phyloP scores from a whole-genome alignment of 257 asterid genomes.

The Ballota nigra region DNA sequence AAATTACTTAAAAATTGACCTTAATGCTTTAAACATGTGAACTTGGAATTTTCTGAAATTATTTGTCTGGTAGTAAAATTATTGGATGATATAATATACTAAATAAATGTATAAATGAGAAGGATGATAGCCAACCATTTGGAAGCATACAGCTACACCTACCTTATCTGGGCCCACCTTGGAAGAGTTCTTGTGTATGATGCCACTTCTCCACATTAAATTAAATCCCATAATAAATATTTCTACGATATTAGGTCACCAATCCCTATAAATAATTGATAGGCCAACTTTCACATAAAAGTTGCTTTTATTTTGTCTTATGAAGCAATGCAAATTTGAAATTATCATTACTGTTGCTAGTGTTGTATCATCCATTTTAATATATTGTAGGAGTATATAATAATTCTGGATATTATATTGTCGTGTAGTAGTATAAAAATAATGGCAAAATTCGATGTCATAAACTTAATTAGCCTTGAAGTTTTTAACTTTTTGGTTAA shows the following conservation, averaged over 20 bases:
- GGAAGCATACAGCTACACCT: conserved; percentile 2
- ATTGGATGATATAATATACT: background rate
- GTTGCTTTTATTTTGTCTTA: conserved; percentile 18
- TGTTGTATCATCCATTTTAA: too few species aligned
- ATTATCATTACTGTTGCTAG: background rate
- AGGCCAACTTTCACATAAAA: conserved; percentile 19
- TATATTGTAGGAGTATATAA: too few species aligned
- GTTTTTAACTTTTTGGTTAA: too few species aligned
- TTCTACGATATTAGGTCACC: conserved; percentile 19
- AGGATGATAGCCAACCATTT: conserved; percentile 6
- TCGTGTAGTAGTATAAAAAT: too few species aligned
- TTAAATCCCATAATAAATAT: background rate
- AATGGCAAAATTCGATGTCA: too few species aligned
- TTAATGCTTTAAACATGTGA: background rate
- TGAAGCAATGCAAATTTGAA: background rate
- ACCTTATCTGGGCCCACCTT: conserved; percentile 2
- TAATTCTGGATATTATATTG: too few species aligned
- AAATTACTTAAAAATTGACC: background rate
- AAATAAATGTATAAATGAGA: background rate
- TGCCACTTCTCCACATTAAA: background rate
- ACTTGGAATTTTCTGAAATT: background rate
- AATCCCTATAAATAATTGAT: conserved; percentile 15
- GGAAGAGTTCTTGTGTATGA: background rate
- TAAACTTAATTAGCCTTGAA: too few species aligned
- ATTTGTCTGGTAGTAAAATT: background rate